Evolutionary conservation across 2,329 filamentous ascomycete genomes (phyloP).

Genomic region (Xylariales sp.): DNA sequence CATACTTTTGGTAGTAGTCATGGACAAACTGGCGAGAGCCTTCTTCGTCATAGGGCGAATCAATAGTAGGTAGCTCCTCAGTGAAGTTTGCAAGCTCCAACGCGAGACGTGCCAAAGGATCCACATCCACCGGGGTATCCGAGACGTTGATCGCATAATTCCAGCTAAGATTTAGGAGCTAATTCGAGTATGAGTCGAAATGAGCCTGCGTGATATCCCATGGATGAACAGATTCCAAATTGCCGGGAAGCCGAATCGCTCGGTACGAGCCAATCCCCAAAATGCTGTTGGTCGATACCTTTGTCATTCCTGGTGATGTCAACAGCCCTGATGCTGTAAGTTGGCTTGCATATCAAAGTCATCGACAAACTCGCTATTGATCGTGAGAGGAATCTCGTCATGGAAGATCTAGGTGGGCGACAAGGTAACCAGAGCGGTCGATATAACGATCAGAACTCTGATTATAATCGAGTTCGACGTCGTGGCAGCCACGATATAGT

Average conservation of each 20-base stretch:
- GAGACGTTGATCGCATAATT: neutral
- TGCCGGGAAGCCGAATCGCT: neutral
- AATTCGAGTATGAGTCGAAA: neutral
- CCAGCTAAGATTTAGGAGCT: neutral
- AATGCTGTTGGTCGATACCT: neutral
- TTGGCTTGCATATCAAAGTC: neutral
- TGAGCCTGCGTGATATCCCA: neutral
- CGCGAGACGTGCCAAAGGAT: neutral
- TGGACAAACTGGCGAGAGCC: slow-evolving; percentile 18
- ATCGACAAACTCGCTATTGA: neutral
- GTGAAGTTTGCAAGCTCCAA: neutral
- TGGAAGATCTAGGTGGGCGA: neutral
- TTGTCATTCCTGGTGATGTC: neutral
- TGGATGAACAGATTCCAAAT: neutral
- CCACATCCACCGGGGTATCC: neutral
- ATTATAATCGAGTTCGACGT: slow-evolving; percentile 25
- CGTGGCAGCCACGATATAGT: slow-evolving; percentile 28
- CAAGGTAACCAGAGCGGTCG: slow-evolving; percentile 28
- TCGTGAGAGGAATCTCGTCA: neutral
- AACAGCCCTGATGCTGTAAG: neutral
- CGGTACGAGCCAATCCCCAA: too few relatives aligned
- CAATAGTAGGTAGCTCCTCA: slow-evolving; percentile 12
- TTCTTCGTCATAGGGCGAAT: slow-evolving; percentile 14
- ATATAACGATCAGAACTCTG: slow-evolving; percentile 29
- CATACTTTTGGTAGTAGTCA: slow-evolving; percentile 30